Conservation (phyloP, 2,329 filamentous ascomycete species). For the Cladosporium sp. region DNA sequence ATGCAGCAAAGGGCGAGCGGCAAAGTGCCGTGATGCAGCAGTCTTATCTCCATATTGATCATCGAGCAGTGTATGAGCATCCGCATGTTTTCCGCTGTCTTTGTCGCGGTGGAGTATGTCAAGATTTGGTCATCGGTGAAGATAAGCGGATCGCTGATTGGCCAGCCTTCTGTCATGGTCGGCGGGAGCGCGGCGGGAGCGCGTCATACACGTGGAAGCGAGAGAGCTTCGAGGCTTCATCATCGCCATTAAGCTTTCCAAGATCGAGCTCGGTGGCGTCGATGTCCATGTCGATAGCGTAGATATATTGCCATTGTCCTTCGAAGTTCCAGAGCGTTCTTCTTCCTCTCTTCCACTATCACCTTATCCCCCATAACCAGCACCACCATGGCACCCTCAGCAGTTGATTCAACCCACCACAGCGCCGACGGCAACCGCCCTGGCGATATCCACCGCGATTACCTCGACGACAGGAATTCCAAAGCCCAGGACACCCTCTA, state of each 20-base stretch:
- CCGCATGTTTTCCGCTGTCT: background rate
- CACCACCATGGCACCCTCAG: conserved; percentile 29
- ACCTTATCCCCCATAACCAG: background rate
- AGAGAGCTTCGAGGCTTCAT: background rate
- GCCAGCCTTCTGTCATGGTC: background rate
- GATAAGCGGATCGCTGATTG: background rate
- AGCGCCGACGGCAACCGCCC: conserved; percentile 35
- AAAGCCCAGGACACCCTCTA: conserved; percentile 51
- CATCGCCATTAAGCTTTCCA: conserved; percentile 8
- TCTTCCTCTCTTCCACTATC: background rate
- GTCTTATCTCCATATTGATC: background rate
- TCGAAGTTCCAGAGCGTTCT: background rate
- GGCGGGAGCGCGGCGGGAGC: background rate
- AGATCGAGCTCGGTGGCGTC: conserved; percentile 1
- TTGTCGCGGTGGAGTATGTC: background rate
- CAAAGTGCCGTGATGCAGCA: background rate
- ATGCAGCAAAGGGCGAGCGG: background rate
- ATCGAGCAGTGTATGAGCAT: background rate
- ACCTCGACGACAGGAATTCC: conserved; percentile 48
- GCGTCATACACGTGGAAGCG: conserved; percentile 5
- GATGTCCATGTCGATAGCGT: background rate
- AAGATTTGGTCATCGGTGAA: background rate
- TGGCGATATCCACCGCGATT: conserved; percentile 43
- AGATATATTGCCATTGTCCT: background rate
- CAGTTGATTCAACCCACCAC: conserved; percentile 21